Evolutionary conservation across 371 early-diverging fungal genomes (phyloP), one percentile per base, ranked within the genome.

Genomic region (Mortierella sp.): DNA sequence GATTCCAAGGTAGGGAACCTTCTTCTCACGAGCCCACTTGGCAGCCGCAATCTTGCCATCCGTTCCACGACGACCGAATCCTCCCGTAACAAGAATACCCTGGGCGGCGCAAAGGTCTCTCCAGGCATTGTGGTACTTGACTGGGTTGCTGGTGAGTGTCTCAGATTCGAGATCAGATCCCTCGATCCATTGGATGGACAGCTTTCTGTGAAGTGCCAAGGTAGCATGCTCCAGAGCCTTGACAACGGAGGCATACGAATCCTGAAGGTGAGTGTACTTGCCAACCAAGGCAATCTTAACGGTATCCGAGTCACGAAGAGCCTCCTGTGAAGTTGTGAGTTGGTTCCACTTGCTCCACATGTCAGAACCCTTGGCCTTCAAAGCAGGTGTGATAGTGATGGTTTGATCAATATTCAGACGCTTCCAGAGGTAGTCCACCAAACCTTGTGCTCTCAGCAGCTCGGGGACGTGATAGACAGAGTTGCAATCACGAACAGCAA

Each of bases 51-150:
- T 86, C 93, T 95, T 99, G 63, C 99, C 98, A 76, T 98, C 99
- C 29, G 93, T 91, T 66, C 99, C 99, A 71, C 99, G 95, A 50
- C 82, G 83, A 58, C 99, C 99, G 81, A 99, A 99, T 24, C 99
- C 99, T 69, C 99, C 99, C 17, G 99, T 99, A 25, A 99, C 95
- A 12, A 99, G 83, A 51, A 99, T 93, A 58, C 98, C 99, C 74
- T 97, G 82, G 25, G 96, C 92, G 24, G 89, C 84, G 78, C 93
- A 92, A 55, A 99, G 80, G 28, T 83, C 82, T 74, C 91, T 86
- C 99, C 98, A 97, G 4, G 98, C 92, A 63, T 96, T 94, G 67
- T 96, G 92, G 82, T 92, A 96, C 82, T 94, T 94, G 78, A 90
- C 81, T 29, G 98, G 94, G 70, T 94, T 87, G 45, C 80, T 71